Evolutionary conservation across 768 basidiomycete species (phyloP).

Genomic region (Tulasnella sp.): DNA sequence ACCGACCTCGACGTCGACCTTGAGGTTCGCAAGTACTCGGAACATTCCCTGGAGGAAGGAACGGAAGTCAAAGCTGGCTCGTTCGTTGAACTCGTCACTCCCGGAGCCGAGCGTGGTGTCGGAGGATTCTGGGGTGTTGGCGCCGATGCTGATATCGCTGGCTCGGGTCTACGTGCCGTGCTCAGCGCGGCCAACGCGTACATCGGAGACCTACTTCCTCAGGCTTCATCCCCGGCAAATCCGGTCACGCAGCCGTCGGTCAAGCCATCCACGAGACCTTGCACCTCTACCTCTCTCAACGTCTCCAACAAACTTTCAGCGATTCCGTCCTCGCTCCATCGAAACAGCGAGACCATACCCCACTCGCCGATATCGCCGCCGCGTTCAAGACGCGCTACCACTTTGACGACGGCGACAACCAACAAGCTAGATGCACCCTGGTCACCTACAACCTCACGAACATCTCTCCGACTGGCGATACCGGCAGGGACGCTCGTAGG

Average conservation of each 20-base stretch:
- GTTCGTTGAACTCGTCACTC: constrained; percentile 82
- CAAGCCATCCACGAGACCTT: constrained; percentile 64
- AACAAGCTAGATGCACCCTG: constrained; percentile 39
- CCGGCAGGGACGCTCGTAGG: constrained; percentile 37
- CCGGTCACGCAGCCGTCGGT: constrained; percentile 68
- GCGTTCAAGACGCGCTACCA: constrained; percentile 24
- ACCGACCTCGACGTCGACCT: constrained; percentile 74
- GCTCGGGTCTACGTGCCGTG: constrained; percentile 81
- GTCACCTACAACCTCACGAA: constrained; percentile 59
- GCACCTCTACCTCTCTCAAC: constrained; percentile 66
- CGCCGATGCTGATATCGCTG: constrained; percentile 83
- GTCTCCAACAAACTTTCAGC: constrained; percentile 71
- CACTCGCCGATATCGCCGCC: constrained; percentile 52
- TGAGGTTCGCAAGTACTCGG: constrained; percentile 82
- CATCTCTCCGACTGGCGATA: constrained; percentile 13
- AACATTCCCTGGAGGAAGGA: constrained; percentile 86
- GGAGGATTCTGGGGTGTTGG: constrained; percentile 93
- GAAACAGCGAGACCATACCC: constrained; percentile 46
- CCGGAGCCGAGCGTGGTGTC: constrained; percentile 45
- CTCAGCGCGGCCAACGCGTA: constrained; percentile 80
- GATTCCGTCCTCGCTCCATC: constrained; percentile 46
- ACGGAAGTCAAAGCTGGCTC: constrained; percentile 85
- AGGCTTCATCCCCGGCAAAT: constrained; percentile 54
- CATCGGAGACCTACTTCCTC: constrained; percentile 65
- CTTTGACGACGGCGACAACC: constrained; percentile 11